Evolutionary conservation across 164 flowering plant species (phyloP).

Genomic region (Malania oleifera): DNA sequence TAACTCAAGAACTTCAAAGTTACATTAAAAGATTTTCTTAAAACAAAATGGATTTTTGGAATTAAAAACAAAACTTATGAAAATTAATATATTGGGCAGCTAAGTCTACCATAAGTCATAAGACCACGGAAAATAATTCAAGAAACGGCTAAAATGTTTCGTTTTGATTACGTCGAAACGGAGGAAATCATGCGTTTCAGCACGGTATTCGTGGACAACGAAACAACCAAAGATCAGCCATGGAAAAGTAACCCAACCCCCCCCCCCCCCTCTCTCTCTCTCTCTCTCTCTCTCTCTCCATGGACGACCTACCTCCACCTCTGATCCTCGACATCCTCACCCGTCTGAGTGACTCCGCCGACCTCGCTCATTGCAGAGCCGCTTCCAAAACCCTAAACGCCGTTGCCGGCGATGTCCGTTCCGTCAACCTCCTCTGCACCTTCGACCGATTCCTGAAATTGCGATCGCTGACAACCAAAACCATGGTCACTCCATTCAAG

Average conservation of each 20-base stretch:
- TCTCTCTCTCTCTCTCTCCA: conserved; percentile 6
- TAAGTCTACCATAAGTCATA: too few relatives aligned
- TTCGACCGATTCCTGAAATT: conserved; percentile 28
- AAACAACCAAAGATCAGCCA: not conserved
- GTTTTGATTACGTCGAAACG: too few relatives aligned
- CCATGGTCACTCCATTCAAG: conserved; percentile 37
- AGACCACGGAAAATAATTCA: too few relatives aligned
- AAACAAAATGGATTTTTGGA: too few relatives aligned
- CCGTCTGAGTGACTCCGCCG: conserved; percentile 34
- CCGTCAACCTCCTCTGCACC: conserved; percentile 36
- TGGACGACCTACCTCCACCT: conserved; percentile 43
- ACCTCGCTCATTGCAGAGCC: conserved; percentile 39
- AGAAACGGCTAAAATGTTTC: too few relatives aligned
- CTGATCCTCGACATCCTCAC: conserved; percentile 38
- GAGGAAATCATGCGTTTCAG: too few relatives aligned
- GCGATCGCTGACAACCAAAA: conserved; percentile 19
- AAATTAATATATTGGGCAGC: too few relatives aligned
- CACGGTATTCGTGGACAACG: too few relatives aligned
- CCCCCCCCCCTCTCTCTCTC: conserved; percentile 2
- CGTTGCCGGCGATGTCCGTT: conserved; percentile 28
- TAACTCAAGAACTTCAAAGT: too few relatives aligned
- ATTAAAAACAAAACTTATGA: too few relatives aligned
- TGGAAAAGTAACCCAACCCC: not conserved
- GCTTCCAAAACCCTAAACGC: conserved; percentile 31
- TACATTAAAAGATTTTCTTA: too few relatives aligned